Percentiles rank a stretch among this genome's conserved stretches.
Evolutionary conservation across 352 stramenopile genomes (phyloP).

Genomic region (Globisporangium barbulae): DNA sequence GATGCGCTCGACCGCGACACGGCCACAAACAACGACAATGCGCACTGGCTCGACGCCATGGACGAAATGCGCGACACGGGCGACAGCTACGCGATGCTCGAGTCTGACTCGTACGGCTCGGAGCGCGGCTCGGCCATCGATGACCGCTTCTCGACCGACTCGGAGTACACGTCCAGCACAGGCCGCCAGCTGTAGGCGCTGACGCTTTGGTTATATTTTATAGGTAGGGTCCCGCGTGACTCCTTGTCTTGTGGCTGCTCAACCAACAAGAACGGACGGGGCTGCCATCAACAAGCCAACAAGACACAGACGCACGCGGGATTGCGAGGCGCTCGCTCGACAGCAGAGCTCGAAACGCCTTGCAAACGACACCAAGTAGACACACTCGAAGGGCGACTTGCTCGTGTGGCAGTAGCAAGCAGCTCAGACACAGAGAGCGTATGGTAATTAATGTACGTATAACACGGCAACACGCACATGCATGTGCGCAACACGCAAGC

Average conservation of each 20-base stretch:
- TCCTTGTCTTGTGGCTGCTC: not conserved
- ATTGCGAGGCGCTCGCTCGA: not conserved
- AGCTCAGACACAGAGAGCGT: not conserved
- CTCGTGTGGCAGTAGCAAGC: not conserved
- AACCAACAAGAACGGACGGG: not conserved
- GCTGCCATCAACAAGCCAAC: not conserved
- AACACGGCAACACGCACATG: not conserved
- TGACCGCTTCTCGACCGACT: slow-evolving; percentile 69
- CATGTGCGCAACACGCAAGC: too few relatives aligned
- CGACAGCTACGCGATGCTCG: slow-evolving; percentile 83
- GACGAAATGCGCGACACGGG: slow-evolving; percentile 72
- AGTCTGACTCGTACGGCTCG: slow-evolving; percentile 64
- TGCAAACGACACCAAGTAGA: not conserved
- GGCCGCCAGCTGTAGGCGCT: not conserved
- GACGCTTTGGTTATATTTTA: slow-evolving; percentile 5
- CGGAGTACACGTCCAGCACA: slow-evolving; percentile 27
- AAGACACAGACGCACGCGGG: not conserved
- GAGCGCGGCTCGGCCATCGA: slow-evolving; percentile 60
- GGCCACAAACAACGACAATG: slow-evolving; percentile 19
- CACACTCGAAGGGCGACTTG: not conserved
- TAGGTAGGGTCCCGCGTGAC: not conserved
- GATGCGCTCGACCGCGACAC: slow-evolving; percentile 16
- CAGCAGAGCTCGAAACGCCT: not conserved
- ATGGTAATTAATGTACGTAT: slow-evolving; percentile 1
- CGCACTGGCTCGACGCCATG: slow-evolving; percentile 66